Percentiles rank a stretch among this genome's conserved stretches.
These are phyloP conservation scores for Aspergillus hortae DNA, from an alignment of 2,329 filamentous ascomycete species.

Conservation along the genomic window DNA sequence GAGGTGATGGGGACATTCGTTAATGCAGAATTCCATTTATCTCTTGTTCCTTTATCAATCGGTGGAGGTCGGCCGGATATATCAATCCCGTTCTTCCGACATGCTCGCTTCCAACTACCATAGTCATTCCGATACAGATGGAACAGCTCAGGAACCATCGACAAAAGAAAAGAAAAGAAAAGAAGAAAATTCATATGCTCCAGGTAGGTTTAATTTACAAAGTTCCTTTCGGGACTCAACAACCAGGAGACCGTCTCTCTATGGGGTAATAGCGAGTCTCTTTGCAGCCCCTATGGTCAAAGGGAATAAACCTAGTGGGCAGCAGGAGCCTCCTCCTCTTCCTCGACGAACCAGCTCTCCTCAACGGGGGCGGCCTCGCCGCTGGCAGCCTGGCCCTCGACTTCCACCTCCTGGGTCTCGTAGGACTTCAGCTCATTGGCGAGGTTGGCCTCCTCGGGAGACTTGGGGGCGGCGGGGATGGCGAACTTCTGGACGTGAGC, in stretches of 20 bases:
- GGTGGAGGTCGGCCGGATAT: conserved; percentile 5
- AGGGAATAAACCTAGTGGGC: conserved; percentile 37
- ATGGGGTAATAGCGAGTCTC: conserved; percentile 23
- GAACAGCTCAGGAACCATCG: neutral
- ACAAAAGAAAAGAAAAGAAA: conserved; percentile 6
- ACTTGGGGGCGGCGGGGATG: conserved; percentile 74
- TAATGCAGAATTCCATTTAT: too few relatives aligned
- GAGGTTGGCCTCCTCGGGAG: conserved; percentile 91
- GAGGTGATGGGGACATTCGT: too few relatives aligned
- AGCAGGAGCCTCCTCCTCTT: conserved; percentile 49
- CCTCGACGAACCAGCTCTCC: conserved; percentile 82
- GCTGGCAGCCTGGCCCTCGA: conserved; percentile 75
- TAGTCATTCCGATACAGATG: too few relatives aligned
- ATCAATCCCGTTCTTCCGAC: conserved; percentile 12
- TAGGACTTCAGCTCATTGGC: conserved; percentile 90
- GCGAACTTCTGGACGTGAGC: conserved; percentile 88
- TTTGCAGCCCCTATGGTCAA: conserved; percentile 21
- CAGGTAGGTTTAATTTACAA: conserved; percentile 28
- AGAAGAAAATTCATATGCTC: conserved; percentile 21
- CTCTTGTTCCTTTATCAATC: too few relatives aligned
- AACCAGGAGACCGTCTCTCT: conserved; percentile 8
- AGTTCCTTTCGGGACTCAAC: conserved; percentile 17
- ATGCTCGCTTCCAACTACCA: neutral
- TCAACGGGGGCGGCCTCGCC: conserved; percentile 60
- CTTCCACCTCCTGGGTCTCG: conserved; percentile 88